phyloP scores from a whole-genome alignment of 129 eudicot genomes.

The Erigeron canadensis region DNA sequence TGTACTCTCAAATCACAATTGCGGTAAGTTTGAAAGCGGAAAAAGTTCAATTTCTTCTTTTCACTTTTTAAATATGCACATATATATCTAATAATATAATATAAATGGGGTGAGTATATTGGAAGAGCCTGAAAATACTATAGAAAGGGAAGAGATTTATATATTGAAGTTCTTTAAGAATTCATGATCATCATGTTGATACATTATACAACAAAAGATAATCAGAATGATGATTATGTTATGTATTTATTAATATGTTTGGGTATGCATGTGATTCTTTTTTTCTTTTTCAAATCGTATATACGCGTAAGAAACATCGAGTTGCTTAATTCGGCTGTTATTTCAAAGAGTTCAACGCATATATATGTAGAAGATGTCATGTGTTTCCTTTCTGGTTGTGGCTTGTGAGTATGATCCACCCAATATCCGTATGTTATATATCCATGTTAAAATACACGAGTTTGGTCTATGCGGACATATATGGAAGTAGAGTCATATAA shows the following conservation, averaged over 20 bases:
- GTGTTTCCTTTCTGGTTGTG: slow-evolving; percentile 65
- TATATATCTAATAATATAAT: no score
- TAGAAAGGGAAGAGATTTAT: no score
- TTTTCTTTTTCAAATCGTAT: background rate
- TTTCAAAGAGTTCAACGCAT: slow-evolving; percentile 62
- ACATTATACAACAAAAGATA: background rate
- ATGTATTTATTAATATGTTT: background rate
- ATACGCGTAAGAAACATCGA: background rate
- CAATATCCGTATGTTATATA: slow-evolving; percentile 32
- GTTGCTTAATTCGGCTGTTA: slow-evolving; percentile 47
- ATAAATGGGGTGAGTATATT: no score
- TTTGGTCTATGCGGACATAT: background rate
- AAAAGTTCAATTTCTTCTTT: no score
- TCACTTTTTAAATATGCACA: no score
- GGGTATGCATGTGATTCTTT: background rate
- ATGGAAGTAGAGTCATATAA: background rate
- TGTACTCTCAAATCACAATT: no score
- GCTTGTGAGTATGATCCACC: slow-evolving; percentile 57
- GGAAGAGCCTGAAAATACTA: no score
- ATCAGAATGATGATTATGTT: background rate
- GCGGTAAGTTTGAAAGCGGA: no score
- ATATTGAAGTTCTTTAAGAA: no score
- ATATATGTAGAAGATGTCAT: slow-evolving; percentile 51
- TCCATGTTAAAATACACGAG: slow-evolving; percentile 34
- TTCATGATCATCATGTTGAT: no score